Evolutionary conservation across 2,329 filamentous ascomycete genomes (phyloP), one percentile per base, ranked within the genome.

Genomic region (Talaromyces sp.): DNA sequence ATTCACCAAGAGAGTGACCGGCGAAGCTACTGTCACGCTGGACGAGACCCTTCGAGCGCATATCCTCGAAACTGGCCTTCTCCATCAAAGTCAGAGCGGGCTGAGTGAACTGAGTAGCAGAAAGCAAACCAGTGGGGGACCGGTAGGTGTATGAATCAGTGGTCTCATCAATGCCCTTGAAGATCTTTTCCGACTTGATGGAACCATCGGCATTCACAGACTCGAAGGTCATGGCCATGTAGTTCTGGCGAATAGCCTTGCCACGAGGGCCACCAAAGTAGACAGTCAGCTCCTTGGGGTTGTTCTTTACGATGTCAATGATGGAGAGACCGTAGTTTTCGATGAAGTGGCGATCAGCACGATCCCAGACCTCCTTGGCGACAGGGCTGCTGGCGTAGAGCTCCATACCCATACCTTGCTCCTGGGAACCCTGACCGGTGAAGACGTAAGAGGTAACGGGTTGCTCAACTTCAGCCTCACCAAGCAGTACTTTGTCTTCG

Each of bases 381-480:
- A 99, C 94, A 33, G 88, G 80, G 72, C 94, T 97, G 81, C 88
- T 96, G 67, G 83, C 88, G 73, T 99, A 99, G 47, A 99, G 82
- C 69, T 97, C 94, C 94, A 99, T 99, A 76, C 94, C 94, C 94
- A 99, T 99, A 57, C 94, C 94, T 75, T 99, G 94, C 75, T 99
- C 94, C 75, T 99, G 95, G 46, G 92, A 97, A 65, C 94, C 94
- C 75, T 99, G 94, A 51, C 94, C 94, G 59, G 95, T 99, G 76
- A 99, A 99, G 64, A 99, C 91, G 68, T 99, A 99, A 4, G 94
- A 88, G 2, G 93, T 96, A 30, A 94, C 91, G 7, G 95, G 95
- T 73, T 99, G 94, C 76, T 99, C 94, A 53, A 99, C 91, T 75
- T 99, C 94, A 22, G 94, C 94, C 77, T 97, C 93, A 69, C 91